Conservation (phyloP, 2,329 filamentous ascomycete genomes). For the Periconia digitata region DNA sequence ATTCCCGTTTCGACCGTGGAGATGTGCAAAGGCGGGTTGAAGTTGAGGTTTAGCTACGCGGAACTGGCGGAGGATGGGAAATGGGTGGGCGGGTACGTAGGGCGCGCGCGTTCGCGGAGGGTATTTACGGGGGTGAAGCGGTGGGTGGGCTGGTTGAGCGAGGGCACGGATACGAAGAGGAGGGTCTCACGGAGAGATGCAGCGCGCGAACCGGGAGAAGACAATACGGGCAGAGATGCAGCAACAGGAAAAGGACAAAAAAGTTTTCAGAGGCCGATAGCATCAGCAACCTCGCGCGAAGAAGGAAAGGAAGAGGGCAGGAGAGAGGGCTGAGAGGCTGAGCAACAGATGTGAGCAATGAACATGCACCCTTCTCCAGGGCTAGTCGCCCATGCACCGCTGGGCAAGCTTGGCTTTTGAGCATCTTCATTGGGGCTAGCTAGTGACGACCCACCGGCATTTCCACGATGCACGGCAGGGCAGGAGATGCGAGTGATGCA, state of each 20-base stretch:
- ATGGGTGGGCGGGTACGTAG: conserved; percentile 7
- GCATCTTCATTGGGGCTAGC: not conserved
- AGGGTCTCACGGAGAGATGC: conserved; percentile 32
- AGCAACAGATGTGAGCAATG: too few relatives aligned
- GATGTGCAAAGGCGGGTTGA: not conserved
- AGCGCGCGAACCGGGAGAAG: conserved; percentile 15
- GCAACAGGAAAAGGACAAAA: not conserved
- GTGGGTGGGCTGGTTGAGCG: conserved; percentile 14
- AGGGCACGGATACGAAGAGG: conserved; percentile 22
- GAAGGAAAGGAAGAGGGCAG: not conserved
- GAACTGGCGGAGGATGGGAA: conserved; percentile 1
- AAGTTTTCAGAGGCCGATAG: conserved; percentile 2
- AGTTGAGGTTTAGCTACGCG: not conserved
- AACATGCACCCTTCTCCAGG: too few relatives aligned
- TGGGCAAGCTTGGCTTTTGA: not conserved
- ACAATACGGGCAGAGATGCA: not conserved
- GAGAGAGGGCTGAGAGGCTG: not conserved
- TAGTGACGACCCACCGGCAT: too few relatives aligned
- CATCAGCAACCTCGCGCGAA: conserved; percentile 8
- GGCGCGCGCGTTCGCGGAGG: too few relatives aligned
- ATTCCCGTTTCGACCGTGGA: not conserved
- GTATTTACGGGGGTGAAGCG: conserved; percentile 8
- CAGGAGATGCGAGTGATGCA: too few relatives aligned
- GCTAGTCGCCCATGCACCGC: too few relatives aligned
- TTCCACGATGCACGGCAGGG: too few relatives aligned